Conservation (phyloP, 1,284 basidiomycete genomes). For the Ganoderma multipileum region DNA sequence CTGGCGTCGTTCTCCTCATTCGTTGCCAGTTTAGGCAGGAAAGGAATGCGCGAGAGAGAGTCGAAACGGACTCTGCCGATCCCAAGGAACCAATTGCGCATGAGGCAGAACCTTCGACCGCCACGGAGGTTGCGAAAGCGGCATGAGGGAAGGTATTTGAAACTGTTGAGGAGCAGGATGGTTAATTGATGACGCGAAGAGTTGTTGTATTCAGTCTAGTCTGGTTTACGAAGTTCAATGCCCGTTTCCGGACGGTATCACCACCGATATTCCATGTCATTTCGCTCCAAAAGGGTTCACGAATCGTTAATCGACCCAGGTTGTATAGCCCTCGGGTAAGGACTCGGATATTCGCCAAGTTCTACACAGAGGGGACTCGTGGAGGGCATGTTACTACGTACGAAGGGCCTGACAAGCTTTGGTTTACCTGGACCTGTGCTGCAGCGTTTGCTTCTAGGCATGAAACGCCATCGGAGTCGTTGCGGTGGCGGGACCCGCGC, state of each 20-base stretch:
- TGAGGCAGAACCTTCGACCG: constrained; percentile 11
- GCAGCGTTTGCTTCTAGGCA: too few species aligned
- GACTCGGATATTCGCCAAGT: too few species aligned
- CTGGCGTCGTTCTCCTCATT: constrained; percentile 51
- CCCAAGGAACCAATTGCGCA: constrained; percentile 12
- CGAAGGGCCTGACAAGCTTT: too few species aligned
- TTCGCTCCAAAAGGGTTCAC: too few species aligned
- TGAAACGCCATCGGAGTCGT: background rate
- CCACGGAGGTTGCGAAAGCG: background rate
- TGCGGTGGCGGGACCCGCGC: background rate
- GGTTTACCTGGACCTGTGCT: too few species aligned
- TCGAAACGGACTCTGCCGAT: background rate
- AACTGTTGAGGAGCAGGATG: background rate
- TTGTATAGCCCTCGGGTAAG: too few species aligned
- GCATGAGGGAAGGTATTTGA: background rate
- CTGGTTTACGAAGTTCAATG: background rate
- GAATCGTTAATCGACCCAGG: too few species aligned
- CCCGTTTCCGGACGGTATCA: background rate
- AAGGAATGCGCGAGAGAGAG: constrained; percentile 1
- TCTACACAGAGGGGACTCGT: too few species aligned
- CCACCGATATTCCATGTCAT: background rate
- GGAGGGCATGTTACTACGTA: too few species aligned
- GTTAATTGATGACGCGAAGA: background rate
- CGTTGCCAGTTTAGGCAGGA: constrained; percentile 56
- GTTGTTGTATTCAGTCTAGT: background rate